Percentiles rank a stretch among this genome's conserved stretches.
Conservation (phyloP, 106 monocot genomes). For the Platanthera zijinensis region DNA sequence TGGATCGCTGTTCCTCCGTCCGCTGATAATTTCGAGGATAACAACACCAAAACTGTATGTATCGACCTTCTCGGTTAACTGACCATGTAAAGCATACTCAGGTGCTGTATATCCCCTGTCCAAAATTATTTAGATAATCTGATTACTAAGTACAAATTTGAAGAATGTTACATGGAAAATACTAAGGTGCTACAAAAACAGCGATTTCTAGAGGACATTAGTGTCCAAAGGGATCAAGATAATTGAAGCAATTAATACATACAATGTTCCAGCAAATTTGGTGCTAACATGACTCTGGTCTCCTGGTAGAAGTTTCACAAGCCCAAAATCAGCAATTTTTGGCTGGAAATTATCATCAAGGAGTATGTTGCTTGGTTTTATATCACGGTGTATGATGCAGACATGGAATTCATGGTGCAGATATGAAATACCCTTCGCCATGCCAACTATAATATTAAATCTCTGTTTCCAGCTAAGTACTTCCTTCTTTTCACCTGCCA, state of each 20-base stretch:
- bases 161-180: neutral
- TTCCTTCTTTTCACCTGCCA: constrained; percentile 36
- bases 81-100: constrained; percentile 72
- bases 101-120: constrained; percentile 71
- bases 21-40: constrained; percentile 63
- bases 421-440: constrained; percentile 64
- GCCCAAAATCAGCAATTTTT: constrained; percentile 70
- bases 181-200: neutral
- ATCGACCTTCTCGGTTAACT: constrained; percentile 62
- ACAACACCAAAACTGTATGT: constrained; percentile 69
- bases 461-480: constrained; percentile 63
- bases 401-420: constrained; percentile 72
- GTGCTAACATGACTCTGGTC: constrained; percentile 68
- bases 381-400: constrained; percentile 64
- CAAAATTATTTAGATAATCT: neutral
- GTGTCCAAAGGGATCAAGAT: no score
- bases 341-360: constrained; percentile 67
- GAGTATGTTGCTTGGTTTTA: constrained; percentile 61
- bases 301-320: constrained; percentile 57
- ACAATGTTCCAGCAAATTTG: constrained; percentile 72
- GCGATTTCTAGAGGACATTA: neutral
- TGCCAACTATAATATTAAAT: constrained; percentile 68
- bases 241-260: constrained; percentile 8
- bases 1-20: constrained; percentile 46
- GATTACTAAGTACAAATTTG: neutral